phyloP scores from a whole-genome alignment of 441 rosid genomes.

The Adansonia madagascariensis region DNA sequence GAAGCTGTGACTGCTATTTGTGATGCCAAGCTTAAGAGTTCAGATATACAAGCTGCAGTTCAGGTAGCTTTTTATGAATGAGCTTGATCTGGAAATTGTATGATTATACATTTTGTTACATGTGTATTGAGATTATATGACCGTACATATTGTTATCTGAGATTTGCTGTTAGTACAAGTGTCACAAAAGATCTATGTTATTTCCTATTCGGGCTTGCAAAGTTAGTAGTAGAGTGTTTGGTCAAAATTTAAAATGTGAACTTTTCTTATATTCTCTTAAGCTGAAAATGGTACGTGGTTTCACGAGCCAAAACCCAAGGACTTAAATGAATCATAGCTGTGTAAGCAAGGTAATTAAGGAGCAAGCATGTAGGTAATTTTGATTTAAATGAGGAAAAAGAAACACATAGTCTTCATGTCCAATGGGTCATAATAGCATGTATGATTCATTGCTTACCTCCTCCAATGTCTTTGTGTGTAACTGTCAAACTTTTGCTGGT shows the following conservation, averaged over 20 bases:
- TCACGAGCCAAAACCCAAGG: conserved; percentile 11
- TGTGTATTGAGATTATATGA: conserved; percentile 1
- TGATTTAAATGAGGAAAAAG: conserved; percentile 2
- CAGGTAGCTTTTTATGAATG: conserved; percentile 59
- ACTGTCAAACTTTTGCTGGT: neutral
- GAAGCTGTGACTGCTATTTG: conserved; percentile 96
- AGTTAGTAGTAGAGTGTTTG: neutral
- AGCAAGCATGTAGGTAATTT: conserved; percentile 2
- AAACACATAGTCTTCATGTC: neutral
- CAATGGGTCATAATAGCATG: conserved; percentile 5
- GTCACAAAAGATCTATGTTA: conserved; percentile 14
- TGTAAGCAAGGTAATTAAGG: conserved; percentile 11
- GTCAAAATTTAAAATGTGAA: neutral
- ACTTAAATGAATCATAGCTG: conserved; percentile 18
- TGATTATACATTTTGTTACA: neutral
- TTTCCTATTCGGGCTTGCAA: conserved; percentile 16
- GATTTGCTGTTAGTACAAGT: neutral
- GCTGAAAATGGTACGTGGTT: conserved; percentile 15
- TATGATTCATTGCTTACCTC: conserved; percentile 14
- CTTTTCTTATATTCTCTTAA: conserved; percentile 13
- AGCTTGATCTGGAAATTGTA: conserved; percentile 18
- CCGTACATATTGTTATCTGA: neutral
- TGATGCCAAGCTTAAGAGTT: conserved; percentile 94
- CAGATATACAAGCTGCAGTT: conserved; percentile 95
- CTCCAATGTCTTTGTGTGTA: neutral